Evolutionary conservation across 129 eudicot species (phyloP).

Genomic region (Chrysanthemum lavandulifolium): DNA sequence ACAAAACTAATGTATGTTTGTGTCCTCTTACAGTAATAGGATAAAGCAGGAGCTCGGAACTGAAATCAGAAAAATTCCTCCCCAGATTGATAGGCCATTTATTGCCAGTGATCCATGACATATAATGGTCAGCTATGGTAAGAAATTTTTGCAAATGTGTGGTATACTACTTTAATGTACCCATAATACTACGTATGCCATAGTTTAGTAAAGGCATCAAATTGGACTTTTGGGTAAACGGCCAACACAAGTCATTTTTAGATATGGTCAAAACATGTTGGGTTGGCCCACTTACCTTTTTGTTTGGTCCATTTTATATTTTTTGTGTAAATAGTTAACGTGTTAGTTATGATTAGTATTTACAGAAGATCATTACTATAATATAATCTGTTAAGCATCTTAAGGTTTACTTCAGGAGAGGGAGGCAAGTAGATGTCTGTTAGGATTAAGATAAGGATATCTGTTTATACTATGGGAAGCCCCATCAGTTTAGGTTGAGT

Average conservation of each 20-base stretch:
- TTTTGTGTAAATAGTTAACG: neutral
- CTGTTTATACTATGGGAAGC: too few relatives aligned
- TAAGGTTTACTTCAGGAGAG: too few relatives aligned
- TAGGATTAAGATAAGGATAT: too few relatives aligned
- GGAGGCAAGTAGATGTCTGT: too few relatives aligned
- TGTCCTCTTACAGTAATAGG: conserved; percentile 47
- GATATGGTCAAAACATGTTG: neutral
- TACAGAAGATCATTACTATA: too few relatives aligned
- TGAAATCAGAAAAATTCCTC: conserved; percentile 75
- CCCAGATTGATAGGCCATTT: conserved; percentile 57
- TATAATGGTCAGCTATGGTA: conserved; percentile 21
- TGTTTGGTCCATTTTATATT: neutral
- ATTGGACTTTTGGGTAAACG: neutral
- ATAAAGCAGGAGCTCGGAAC: conserved; percentile 82
- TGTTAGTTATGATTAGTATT: neutral
- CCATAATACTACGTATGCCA: neutral
- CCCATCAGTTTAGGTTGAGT: too few relatives aligned
- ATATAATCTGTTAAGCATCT: too few relatives aligned
- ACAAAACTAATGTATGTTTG: conserved; percentile 18
- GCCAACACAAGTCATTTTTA: neutral
- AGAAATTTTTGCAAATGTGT: conserved; percentile 2
- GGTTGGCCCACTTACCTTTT: conserved; percentile 1
- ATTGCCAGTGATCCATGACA: conserved; percentile 40
- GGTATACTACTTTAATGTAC: conserved; percentile 6
- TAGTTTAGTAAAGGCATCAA: neutral